Conservation (phyloP, 2,329 filamentous ascomycete genomes). For the Fusarium drepaniforme region DNA sequence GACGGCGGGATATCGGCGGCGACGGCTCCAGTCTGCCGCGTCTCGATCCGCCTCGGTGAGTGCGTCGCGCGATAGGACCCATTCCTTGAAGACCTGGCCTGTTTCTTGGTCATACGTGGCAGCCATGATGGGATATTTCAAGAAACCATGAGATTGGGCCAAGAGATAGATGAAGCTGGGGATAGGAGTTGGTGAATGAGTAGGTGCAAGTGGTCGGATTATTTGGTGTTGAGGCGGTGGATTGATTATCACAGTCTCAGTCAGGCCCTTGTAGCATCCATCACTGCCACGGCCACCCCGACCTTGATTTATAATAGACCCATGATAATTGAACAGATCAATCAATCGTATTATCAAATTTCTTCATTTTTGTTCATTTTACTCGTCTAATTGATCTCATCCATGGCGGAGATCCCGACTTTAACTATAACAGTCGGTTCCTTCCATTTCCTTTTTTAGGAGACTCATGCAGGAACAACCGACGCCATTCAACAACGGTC, state of each 20-base stretch:
- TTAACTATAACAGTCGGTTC: constrained; percentile 17
- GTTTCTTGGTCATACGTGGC: constrained; percentile 50
- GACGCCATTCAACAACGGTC: constrained; percentile 33
- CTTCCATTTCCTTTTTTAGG: background rate
- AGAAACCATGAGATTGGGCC: background rate
- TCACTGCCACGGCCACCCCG: background rate
- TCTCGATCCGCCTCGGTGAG: constrained; percentile 37
- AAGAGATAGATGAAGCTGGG: background rate
- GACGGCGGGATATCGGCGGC: constrained; percentile 44
- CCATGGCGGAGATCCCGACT: constrained; percentile 21
- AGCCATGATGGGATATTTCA: background rate
- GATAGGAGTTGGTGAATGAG: constrained; percentile 4
- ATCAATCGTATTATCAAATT: background rate
- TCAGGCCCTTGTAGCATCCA: background rate
- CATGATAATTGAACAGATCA: background rate
- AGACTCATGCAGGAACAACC: constrained; percentile 29
- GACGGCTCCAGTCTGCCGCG: constrained; percentile 52
- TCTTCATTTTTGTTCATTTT: constrained; percentile 18
- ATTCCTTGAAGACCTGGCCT: constrained; percentile 55
- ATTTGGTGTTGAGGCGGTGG: background rate
- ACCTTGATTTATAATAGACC: background rate
- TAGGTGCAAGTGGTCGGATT: constrained; percentile 21
- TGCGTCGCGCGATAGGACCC: constrained; percentile 47
- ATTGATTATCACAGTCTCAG: background rate
- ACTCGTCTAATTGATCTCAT: constrained; percentile 6